These are phyloP conservation scores for Tetraselmis striata DNA, from an alignment of 139 green algal genomes.

Conservation along the genomic window DNA sequence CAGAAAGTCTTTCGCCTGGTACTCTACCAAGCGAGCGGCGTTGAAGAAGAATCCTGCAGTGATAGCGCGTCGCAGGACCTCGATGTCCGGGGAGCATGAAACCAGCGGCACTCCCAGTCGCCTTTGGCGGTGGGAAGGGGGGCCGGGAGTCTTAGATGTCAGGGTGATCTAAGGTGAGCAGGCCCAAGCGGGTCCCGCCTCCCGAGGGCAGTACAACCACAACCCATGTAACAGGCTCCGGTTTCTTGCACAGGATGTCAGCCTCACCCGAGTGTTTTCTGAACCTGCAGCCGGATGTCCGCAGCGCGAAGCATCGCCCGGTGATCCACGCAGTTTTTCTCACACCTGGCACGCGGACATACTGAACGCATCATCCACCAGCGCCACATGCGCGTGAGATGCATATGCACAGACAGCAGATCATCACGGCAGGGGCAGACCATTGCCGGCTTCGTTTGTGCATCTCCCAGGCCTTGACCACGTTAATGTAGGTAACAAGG, in stretches of 20 bases:
- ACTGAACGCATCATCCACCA: not conserved
- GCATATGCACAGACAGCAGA: not conserved
- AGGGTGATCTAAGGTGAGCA: too few species aligned
- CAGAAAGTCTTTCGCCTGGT: not conserved
- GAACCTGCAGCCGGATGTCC: slow-evolving; percentile 46
- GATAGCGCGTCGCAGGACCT: slow-evolving; percentile 8
- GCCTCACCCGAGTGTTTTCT: not conserved
- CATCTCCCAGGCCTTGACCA: slow-evolving; percentile 73
- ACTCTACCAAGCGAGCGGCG: slow-evolving; percentile 28
- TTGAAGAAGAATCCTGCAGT: slow-evolving; percentile 59
- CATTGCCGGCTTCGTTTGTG: slow-evolving; percentile 6
- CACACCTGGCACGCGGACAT: too few species aligned
- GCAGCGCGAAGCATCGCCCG: slow-evolving; percentile 59
- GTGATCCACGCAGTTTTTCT: slow-evolving; percentile 58
- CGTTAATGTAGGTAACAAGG: slow-evolving; percentile 64
- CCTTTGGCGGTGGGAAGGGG: not conserved
- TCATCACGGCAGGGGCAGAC: not conserved
- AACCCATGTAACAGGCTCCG: not conserved
- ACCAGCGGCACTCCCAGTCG: not conserved
- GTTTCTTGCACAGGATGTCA: not conserved
- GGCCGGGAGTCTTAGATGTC: not conserved
- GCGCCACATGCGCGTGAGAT: not conserved
- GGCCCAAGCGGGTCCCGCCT: too few species aligned
- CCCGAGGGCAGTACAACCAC: not conserved
- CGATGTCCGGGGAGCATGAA: not conserved